Conservation (phyloP, 73 alveolate species). For the Paramecium pentaurelia region DNA sequence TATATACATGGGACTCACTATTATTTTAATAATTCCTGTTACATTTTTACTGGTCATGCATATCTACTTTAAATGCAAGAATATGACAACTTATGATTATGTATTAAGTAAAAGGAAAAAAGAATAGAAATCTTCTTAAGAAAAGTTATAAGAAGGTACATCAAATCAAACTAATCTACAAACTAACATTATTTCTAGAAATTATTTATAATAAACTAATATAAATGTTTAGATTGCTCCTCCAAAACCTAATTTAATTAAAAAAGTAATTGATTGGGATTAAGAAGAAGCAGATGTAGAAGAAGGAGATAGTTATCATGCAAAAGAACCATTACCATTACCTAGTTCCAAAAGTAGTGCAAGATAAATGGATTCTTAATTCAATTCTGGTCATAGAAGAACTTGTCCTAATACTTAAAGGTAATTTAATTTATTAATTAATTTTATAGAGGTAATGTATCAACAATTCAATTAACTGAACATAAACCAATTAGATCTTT, state of each 20-base stretch:
- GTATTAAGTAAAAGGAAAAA: not conserved
- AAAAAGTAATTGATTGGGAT: not conserved
- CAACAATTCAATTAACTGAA: not conserved
- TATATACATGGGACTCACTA: not conserved
- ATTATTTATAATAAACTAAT: not conserved
- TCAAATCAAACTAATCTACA: not conserved
- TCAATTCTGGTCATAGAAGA: not conserved
- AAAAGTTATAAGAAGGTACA: not conserved
- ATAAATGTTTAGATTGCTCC: not conserved
- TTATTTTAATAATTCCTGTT: not conserved
- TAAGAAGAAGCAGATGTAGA: not conserved
- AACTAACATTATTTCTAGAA: not conserved
- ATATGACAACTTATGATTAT: not conserved
- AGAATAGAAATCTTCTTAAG: not conserved
- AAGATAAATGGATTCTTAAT: not conserved
- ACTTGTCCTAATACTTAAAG: not conserved
- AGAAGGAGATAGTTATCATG: not conserved
- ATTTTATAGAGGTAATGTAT: not conserved
- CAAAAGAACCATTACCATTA: not conserved
- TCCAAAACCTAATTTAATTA: not conserved
- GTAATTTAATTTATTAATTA: not conserved
- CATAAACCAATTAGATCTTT: not conserved
- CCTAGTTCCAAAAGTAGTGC: constrained; percentile 6
- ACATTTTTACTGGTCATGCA: not conserved
- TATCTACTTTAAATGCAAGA: not conserved